phyloP scores from a whole-genome alignment of 2,329 filamentous ascomycete species.

The Colletotrichum orchidophilum region DNA sequence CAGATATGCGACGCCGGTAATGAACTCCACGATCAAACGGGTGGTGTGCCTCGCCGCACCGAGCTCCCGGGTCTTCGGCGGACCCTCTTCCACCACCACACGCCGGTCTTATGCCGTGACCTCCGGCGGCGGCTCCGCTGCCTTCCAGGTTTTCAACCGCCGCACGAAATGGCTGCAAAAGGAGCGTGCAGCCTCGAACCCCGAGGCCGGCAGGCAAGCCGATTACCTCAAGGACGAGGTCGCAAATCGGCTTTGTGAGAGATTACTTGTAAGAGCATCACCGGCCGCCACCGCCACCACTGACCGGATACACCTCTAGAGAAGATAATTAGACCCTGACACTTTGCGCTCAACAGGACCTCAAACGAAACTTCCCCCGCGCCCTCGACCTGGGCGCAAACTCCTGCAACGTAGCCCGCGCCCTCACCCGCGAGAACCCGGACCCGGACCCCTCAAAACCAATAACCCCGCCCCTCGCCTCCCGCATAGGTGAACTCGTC shows the following conservation, averaged over 20 bases:
- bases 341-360: slow-evolving; percentile 69
- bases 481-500: slow-evolving; percentile 77
- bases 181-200: slow-evolving; percentile 80
- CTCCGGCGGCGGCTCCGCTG: slow-evolving; percentile 77
- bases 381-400: slow-evolving; percentile 95
- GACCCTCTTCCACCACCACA: neutral
- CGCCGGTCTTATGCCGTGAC: slow-evolving; percentile 79
- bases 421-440: slow-evolving; percentile 76
- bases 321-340: neutral
- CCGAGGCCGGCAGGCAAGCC: slow-evolving; percentile 77
- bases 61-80: slow-evolving; percentile 4
- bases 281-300: neutral
- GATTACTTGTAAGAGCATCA: slow-evolving; percentile 71
- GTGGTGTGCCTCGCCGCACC: slow-evolving; percentile 23
- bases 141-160: slow-evolving; percentile 91
- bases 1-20: slow-evolving; percentile 30
- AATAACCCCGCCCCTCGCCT: slow-evolving; percentile 72
- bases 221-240: slow-evolving; percentile 97
- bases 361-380: slow-evolving; percentile 85
- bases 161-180: slow-evolving; percentile 90
- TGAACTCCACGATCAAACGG: slow-evolving; percentile 30
- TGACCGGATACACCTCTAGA: neutral
- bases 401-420: slow-evolving; percentile 90
- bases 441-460: slow-evolving; percentile 67
- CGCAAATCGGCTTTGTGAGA: slow-evolving; percentile 82